Evolutionary conservation across 495 filamentous ascomycete genomes (phyloP).

Genomic region (Pyrenula massariospora): DNA sequence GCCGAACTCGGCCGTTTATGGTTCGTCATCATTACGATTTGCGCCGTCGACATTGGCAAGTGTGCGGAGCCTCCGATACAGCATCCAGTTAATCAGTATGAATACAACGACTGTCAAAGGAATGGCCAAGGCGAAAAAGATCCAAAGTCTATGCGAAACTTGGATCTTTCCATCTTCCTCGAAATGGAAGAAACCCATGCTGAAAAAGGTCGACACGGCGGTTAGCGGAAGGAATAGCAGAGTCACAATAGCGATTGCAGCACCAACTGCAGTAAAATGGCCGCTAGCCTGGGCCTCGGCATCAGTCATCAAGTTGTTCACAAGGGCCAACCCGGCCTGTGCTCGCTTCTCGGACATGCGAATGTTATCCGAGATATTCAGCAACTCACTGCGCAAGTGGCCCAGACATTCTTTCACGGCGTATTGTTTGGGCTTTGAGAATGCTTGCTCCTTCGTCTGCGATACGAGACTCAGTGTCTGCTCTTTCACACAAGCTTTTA

Average conservation of each 20-base stretch:
- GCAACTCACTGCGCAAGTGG: neutral
- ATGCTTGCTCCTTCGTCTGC: neutral
- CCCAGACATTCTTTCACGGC: neutral
- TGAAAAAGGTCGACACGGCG: constrained; percentile 6
- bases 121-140: neutral
- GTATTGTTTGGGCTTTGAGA: neutral
- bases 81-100: neutral
- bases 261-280: neutral
- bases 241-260: constrained; percentile 16
- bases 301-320: neutral
- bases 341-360: neutral
- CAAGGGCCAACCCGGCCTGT: neutral
- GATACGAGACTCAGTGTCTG: neutral
- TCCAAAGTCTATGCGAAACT: neutral
- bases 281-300: neutral
- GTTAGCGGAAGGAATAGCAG: constrained; percentile 20
- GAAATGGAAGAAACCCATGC: neutral
- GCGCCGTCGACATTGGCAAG: too few relatives aligned
- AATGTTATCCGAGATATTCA: neutral
- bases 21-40: too few relatives aligned
- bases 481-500: neutral
- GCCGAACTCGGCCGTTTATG: too few relatives aligned
- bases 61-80: neutral
- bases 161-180: neutral
- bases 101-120: neutral